Percentiles rank a stretch among this genome's conserved stretches.
phyloP scores from a whole-genome alignment of 768 basidiomycete species.

The Auricularia heimuer region DNA sequence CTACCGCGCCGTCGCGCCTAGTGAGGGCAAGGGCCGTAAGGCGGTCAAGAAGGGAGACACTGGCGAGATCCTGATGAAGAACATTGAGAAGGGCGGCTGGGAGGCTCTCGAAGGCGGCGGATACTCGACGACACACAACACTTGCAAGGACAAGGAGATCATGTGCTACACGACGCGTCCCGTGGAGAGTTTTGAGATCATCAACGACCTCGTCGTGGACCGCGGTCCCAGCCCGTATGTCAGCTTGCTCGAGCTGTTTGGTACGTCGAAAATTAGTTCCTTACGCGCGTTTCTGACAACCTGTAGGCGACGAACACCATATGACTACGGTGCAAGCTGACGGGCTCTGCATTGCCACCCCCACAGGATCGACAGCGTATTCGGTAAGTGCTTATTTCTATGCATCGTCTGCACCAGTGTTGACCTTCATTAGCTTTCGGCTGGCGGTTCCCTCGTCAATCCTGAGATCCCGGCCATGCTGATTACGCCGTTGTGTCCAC shows the following conservation, averaged over 20 bases:
- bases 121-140: conserved; percentile 22
- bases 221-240: conserved; percentile 97
- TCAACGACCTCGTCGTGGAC: conserved; percentile 97
- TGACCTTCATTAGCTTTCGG: conserved; percentile 53
- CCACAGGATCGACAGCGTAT: conserved; percentile 97
- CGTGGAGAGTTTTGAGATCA: conserved; percentile 88
- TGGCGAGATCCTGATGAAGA: conserved; percentile 95
- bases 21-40: conserved; percentile 55
- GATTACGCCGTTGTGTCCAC: conserved; percentile 96
- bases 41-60: conserved; percentile 91
- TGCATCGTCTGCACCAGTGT: conserved; percentile 8
- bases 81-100: conserved; percentile 86
- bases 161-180: conserved; percentile 96
- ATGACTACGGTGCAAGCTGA: conserved; percentile 99
- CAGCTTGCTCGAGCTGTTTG: conserved; percentile 89
- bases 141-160: conserved; percentile 82
- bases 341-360: conserved; percentile 87
- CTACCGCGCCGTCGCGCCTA: conserved; percentile 78
- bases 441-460: conserved; percentile 94
- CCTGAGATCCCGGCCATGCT: conserved; percentile 95
- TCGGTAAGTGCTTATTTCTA: conserved; percentile 48
- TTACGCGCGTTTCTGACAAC: conserved; percentile 3
- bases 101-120: conserved; percentile 86
- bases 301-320: conserved; percentile 91
- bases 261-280: conserved; percentile 36